Evolutionary conservation across 2,329 filamentous ascomycete species (phyloP).

Genomic region (Zelopaecilomyces penicillatus): DNA sequence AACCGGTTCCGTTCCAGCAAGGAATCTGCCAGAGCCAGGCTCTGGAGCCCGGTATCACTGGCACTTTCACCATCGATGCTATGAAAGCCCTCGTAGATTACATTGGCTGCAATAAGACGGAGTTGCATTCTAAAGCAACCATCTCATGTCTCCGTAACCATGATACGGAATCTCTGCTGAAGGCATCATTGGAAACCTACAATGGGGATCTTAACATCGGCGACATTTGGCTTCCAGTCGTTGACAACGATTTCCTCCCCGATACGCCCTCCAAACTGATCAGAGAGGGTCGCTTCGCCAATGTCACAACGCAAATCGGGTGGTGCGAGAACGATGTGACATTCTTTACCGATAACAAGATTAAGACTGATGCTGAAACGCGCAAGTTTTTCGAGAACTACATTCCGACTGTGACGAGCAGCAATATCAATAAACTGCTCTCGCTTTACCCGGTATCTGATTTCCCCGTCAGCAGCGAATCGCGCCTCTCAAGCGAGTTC

Average conservation of each 20-base stretch:
- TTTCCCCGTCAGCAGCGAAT: constrained; percentile 29
- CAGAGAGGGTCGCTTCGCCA: constrained; percentile 48
- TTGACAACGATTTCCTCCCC: constrained; percentile 34
- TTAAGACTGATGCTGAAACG: constrained; percentile 31
- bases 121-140: constrained; percentile 32
- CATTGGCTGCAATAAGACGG: constrained; percentile 33
- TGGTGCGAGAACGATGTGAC: constrained; percentile 39
- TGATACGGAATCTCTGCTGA: constrained; percentile 33
- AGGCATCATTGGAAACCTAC: constrained; percentile 35
- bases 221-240: constrained; percentile 41
- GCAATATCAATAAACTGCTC: constrained; percentile 32
- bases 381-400: constrained; percentile 30
- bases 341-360: constrained; percentile 31
- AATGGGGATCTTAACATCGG: constrained; percentile 35
- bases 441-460: constrained; percentile 41
- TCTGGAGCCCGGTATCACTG: constrained; percentile 42
- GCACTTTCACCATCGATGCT: constrained; percentile 39
- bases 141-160: constrained; percentile 38
- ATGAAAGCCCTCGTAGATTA: constrained; percentile 33
- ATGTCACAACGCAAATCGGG: constrained; percentile 55
- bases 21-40: constrained; percentile 39
- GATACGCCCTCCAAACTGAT: constrained; percentile 43
- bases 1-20: constrained; percentile 35
- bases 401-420: constrained; percentile 25
- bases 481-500: constrained; percentile 37